Conservation (phyloP, 2,329 filamentous ascomycete species). For the Hyphodiscus sp. region DNA sequence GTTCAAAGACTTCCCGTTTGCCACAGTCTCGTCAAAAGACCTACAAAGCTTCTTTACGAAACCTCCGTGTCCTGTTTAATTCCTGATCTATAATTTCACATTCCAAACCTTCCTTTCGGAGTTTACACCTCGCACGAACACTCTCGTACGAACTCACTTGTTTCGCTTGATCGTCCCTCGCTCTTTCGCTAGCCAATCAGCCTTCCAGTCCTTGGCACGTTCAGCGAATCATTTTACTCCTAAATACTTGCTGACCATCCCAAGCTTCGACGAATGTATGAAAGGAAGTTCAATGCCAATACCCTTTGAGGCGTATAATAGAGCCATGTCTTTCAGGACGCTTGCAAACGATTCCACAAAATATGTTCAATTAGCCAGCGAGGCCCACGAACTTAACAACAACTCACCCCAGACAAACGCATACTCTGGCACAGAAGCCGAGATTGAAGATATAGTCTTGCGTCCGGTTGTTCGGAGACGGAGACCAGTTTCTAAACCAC, state of each 20-base stretch:
- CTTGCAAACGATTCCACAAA: neutral
- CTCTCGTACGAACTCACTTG: no score
- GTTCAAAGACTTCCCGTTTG: no score
- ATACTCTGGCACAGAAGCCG: neutral
- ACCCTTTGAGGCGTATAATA: neutral
- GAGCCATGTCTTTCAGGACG: constrained; percentile 1
- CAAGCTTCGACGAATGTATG: neutral
- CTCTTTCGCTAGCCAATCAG: neutral
- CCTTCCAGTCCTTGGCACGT: neutral
- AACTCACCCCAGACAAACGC: neutral
- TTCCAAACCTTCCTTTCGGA: no score
- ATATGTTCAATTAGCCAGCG: neutral
- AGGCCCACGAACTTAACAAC: neutral
- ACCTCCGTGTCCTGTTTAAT: no score
- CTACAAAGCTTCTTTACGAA: no score
- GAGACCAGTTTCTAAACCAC: constrained; percentile 3
- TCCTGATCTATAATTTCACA: no score
- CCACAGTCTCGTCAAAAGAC: no score
- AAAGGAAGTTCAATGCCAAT: neutral
- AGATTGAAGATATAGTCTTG: neutral
- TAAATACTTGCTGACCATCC: constrained; percentile 1
- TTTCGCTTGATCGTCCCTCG: no score
- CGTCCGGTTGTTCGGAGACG: constrained; percentile 12
- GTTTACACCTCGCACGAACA: no score
- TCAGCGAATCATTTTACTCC: neutral